A percentile compares a stretch with the other conserved stretches of the same genome.
These are phyloP conservation scores for Filobasidium wieringae DNA, from an alignment of 768 basidiomycete species.

Conservation along the genomic window DNA sequence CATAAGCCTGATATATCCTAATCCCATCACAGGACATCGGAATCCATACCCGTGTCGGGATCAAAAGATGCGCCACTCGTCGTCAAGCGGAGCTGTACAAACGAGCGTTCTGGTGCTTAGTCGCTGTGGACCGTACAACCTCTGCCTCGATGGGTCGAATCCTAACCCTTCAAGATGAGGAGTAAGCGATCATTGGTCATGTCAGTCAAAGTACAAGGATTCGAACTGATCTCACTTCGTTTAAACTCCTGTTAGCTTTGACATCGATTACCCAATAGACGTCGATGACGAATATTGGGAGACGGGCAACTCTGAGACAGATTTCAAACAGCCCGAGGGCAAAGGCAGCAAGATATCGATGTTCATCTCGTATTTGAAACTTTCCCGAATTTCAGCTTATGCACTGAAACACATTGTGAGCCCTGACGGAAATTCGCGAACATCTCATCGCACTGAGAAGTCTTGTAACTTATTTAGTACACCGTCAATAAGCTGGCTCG, in stretches of 20 bases:
- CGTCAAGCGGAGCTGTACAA: constrained; percentile 63
- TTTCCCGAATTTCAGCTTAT: constrained; percentile 54
- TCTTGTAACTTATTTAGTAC: constrained; percentile 45
- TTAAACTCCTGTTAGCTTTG: too few species aligned
- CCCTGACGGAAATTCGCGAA: constrained; percentile 7
- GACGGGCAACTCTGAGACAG: constrained; percentile 45
- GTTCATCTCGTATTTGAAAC: constrained; percentile 49
- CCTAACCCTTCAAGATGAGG: constrained; percentile 61
- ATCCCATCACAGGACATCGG: constrained; percentile 53
- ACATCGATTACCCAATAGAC: constrained; percentile 59
- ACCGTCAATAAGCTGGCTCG: constrained; percentile 51
- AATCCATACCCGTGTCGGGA: constrained; percentile 50
- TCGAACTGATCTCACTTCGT: constrained; percentile 15
- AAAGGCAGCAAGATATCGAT: constrained; percentile 50
- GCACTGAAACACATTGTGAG: constrained; percentile 54
- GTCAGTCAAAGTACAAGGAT: background rate
- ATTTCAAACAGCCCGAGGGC: constrained; percentile 54
- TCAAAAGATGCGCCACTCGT: constrained; percentile 32
- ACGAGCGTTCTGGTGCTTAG: constrained; percentile 58
- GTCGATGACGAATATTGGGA: constrained; percentile 77
- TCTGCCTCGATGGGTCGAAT: constrained; percentile 53
- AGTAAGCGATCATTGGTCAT: constrained; percentile 42
- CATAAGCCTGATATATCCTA: background rate
- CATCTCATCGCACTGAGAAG: background rate
- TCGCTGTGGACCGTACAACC: constrained; percentile 37